Evolutionary conservation across 371 early-diverging fungal genomes (phyloP).

Genomic region (Lichtheimia ramosa): DNA sequence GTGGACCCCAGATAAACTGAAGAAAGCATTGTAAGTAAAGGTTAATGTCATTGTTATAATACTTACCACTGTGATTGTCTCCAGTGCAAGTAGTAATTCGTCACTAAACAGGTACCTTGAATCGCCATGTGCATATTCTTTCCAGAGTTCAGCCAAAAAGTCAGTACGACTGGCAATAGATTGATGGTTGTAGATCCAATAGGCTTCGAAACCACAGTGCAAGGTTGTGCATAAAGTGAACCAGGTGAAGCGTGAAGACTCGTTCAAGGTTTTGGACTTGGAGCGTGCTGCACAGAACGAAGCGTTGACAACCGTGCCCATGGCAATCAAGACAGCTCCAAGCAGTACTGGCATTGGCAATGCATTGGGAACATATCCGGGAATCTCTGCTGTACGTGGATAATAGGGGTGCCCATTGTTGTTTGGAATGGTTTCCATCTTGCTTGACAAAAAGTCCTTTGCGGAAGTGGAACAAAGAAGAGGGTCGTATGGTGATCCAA

Average conservation of each 20-base stretch:
- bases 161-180: conserved; percentile 64
- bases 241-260: conserved; percentile 69
- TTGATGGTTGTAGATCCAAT: conserved; percentile 69
- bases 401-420: conserved; percentile 54
- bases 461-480: no score
- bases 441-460: no score
- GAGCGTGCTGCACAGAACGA: conserved; percentile 20
- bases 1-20: conserved; percentile 78
- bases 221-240: conserved; percentile 74
- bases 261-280: conserved; percentile 22
- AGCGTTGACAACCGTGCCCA: conserved; percentile 27
- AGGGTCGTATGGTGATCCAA: no score
- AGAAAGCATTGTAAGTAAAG: neutral
- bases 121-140: conserved; percentile 89
- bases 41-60: neutral
- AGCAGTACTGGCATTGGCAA: conserved; percentile 37
- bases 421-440: no score
- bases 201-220: conserved; percentile 87
- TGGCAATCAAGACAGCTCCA: conserved; percentile 30
- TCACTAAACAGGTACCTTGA: conserved; percentile 85
- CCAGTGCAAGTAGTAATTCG: conserved; percentile 77
- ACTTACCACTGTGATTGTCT: conserved; percentile 84
- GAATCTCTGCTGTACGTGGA: conserved; percentile 46
- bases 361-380: conserved; percentile 55
- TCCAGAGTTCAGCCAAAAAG: conserved; percentile 84